phyloP scores from a whole-genome alignment of 225 moss, liverwort and hornwort genomes.

The Physcomitrellopsis africana region DNA sequence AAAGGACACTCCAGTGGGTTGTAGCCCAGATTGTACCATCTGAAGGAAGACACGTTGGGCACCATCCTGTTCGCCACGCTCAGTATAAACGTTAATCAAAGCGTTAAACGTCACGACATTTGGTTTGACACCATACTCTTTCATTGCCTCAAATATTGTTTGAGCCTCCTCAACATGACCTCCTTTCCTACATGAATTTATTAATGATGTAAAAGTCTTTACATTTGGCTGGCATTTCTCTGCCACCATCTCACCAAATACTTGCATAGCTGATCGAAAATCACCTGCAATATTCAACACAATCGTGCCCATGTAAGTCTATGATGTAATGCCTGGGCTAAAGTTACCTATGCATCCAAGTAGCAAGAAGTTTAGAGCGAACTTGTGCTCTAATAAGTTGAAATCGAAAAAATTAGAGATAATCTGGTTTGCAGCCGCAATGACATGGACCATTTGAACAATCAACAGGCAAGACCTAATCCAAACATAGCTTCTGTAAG shows the following conservation, averaged over 20 bases:
- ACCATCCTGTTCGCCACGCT: slow-evolving; percentile 66
- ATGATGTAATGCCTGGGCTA: slow-evolving; percentile 17
- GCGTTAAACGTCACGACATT: slow-evolving; percentile 87
- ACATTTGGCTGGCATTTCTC: slow-evolving; percentile 84
- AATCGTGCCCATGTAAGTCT: slow-evolving; percentile 1
- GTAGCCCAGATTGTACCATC: slow-evolving; percentile 76
- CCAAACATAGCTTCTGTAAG: neutral
- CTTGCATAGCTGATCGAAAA: slow-evolving; percentile 63
- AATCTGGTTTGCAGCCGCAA: slow-evolving; percentile 2
- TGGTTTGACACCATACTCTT: slow-evolving; percentile 69
- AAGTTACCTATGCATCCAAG: slow-evolving; percentile 6
- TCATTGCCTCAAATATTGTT: slow-evolving; percentile 81
- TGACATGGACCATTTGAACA: neutral
- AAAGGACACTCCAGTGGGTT: slow-evolving; percentile 76
- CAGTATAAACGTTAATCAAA: slow-evolving; percentile 83
- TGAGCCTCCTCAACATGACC: slow-evolving; percentile 84
- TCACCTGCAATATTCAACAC: slow-evolving; percentile 57
- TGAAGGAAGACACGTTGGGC: slow-evolving; percentile 70
- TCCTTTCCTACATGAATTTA: slow-evolving; percentile 76
- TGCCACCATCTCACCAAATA: slow-evolving; percentile 76
- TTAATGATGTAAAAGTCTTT: slow-evolving; percentile 82
- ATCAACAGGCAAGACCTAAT: neutral
- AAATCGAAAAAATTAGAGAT: neutral
- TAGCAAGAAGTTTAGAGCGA: neutral
- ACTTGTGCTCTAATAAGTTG: neutral